Evolutionary conservation across 306 rosid species (phyloP).

Genomic region (Delonix regia): DNA sequence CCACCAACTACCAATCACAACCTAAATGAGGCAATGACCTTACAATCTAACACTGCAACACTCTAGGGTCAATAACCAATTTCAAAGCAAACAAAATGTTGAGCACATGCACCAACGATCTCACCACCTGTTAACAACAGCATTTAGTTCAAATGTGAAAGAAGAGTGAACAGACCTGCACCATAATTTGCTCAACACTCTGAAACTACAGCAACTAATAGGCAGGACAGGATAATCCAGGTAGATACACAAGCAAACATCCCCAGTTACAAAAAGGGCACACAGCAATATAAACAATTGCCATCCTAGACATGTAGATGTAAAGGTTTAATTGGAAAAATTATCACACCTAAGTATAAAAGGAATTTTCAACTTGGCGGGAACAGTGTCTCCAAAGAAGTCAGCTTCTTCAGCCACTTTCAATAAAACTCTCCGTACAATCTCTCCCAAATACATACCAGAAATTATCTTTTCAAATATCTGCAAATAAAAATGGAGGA

Average conservation of each 20-base stretch:
- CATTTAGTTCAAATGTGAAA: neutral
- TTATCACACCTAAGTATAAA: constrained; percentile 72
- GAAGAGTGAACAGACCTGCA: neutral
- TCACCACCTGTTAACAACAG: neutral
- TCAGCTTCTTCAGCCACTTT: constrained; percentile 91
- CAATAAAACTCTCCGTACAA: constrained; percentile 78
- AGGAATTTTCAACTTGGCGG: constrained; percentile 75
- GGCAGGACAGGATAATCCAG: constrained; percentile 15
- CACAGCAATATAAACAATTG: constrained; percentile 8
- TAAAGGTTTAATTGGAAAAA: constrained; percentile 9
- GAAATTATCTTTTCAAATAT: constrained; percentile 90
- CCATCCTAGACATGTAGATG: constrained; percentile 1
- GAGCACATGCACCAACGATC: neutral
- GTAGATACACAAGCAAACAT: constrained; percentile 7
- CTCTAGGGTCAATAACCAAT: neutral
- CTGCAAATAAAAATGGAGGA: constrained; percentile 52
- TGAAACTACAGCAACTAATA: neutral
- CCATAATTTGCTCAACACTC: neutral
- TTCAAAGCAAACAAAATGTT: neutral
- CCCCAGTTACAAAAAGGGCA: neutral
- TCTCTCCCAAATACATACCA: constrained; percentile 97
- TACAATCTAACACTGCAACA: neutral
- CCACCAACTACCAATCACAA: neutral
- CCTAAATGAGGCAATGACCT: neutral
- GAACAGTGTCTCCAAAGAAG: constrained; percentile 83